A percentile compares a stretch with the other conserved stretches of the same genome.
Conservation (phyloP, 768 basidiomycete genomes). For the Russula foetens region DNA sequence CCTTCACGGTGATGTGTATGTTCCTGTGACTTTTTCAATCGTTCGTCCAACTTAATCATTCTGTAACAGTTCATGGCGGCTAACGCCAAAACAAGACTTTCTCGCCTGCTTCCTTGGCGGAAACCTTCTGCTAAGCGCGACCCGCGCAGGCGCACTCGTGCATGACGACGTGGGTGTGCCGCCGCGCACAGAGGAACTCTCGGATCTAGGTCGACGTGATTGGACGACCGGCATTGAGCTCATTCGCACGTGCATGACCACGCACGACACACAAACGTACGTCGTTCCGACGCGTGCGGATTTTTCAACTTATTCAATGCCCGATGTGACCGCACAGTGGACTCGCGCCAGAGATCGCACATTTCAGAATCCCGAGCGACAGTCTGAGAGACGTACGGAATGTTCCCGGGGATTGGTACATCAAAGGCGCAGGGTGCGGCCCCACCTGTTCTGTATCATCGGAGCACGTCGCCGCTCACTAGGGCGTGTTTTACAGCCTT, state of each 20-base stretch:
- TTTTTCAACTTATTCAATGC: no score
- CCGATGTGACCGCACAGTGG: constrained; percentile 40
- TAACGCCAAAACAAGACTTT: constrained; percentile 89
- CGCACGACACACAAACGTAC: constrained; percentile 77
- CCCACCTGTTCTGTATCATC: not conserved
- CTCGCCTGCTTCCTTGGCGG: constrained; percentile 94
- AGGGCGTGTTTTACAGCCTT: constrained; percentile 16
- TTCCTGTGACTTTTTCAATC: constrained; percentile 1
- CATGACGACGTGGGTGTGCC: constrained; percentile 55
- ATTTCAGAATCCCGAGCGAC: constrained; percentile 66
- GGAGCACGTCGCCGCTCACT: not conserved
- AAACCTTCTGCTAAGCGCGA: constrained; percentile 85
- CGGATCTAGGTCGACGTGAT: constrained; percentile 57
- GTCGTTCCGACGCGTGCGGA: constrained; percentile 23
- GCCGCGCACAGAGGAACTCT: constrained; percentile 55
- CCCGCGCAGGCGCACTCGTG: constrained; percentile 47
- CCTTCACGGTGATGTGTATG: constrained; percentile 29
- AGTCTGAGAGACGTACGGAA: constrained; percentile 36
- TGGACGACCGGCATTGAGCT: constrained; percentile 78
- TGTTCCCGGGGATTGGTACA: constrained; percentile 76
- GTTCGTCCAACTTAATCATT: not conserved
- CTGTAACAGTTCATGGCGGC: constrained; percentile 52
- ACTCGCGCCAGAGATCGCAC: constrained; percentile 81
- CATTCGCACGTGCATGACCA: constrained; percentile 81
- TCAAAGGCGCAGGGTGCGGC: constrained; percentile 67